A percentile compares a stretch with the other conserved stretches of the same genome.
Evolutionary conservation across 495 filamentous ascomycete genomes (phyloP).

Genomic region (Aspergillus hancockii): DNA sequence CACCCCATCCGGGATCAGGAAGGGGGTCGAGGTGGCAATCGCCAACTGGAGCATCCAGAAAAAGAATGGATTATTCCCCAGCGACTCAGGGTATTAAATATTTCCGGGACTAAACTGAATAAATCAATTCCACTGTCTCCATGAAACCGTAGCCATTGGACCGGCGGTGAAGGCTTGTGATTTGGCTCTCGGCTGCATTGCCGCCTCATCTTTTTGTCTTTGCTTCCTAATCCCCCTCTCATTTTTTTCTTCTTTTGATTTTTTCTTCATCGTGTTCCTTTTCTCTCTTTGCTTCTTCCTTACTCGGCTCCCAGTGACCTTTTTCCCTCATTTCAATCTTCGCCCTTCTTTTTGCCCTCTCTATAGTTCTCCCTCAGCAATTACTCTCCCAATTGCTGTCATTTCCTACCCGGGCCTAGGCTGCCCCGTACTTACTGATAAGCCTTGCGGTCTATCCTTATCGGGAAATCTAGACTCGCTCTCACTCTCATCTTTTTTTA

Average conservation of each 20-base stretch:
- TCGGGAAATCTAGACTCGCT: constrained; percentile 23
- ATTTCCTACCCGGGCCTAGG: constrained; percentile 5
- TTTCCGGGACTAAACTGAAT: background rate
- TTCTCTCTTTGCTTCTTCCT: constrained; percentile 5
- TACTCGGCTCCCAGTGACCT: constrained; percentile 5
- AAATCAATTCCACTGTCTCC: background rate
- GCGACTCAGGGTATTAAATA: background rate
- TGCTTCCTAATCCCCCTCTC: constrained; percentile 8
- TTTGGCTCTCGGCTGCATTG: constrained; percentile 24
- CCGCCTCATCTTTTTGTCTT: constrained; percentile 25
- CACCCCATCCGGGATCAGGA: background rate
- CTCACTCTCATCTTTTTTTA: background rate
- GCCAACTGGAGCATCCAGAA: background rate
- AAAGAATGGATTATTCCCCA: background rate
- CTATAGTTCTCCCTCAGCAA: background rate
- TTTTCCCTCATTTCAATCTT: constrained; percentile 5
- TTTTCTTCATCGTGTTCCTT: constrained; percentile 13
- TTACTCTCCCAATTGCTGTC: background rate
- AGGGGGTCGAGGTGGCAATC: constrained; percentile 1
- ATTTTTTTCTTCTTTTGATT: constrained; percentile 10
- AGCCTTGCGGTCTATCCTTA: constrained; percentile 22
- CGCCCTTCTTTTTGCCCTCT: background rate
- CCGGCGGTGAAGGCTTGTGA: constrained; percentile 25
- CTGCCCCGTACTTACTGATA: constrained; percentile 26
- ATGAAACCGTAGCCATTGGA: constrained; percentile 2